Evolutionary conservation across 306 rosid species (phyloP).

Genomic region (Crotalaria pallida): DNA sequence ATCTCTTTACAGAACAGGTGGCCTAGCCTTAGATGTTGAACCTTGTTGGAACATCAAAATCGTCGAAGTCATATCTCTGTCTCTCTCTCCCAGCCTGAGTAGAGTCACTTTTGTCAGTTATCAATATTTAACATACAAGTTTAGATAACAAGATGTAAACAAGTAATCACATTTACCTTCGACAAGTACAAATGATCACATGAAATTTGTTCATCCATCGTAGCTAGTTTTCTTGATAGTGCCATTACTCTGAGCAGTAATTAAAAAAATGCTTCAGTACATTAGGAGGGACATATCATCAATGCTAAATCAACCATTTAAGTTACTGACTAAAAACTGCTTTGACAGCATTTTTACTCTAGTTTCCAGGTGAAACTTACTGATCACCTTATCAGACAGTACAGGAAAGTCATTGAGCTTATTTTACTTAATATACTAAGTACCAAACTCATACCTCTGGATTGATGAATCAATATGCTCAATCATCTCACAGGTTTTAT

Average conservation of each 20-base stretch:
- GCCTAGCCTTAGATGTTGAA: slow-evolving; percentile 41
- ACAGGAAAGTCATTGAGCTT: not conserved
- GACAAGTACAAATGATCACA: slow-evolving; percentile 60
- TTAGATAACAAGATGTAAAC: not conserved
- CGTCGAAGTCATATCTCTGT: slow-evolving; percentile 67
- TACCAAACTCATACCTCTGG: slow-evolving; percentile 42
- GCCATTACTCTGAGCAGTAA: slow-evolving; percentile 54
- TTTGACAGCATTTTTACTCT: not conserved
- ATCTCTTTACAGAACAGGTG: not conserved
- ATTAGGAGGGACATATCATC: not conserved
- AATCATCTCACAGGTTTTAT: slow-evolving; percentile 68
- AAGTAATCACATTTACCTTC: slow-evolving; percentile 38
- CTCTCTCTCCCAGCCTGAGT: slow-evolving; percentile 72
- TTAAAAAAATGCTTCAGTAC: not conserved
- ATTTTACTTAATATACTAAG: not conserved
- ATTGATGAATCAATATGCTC: slow-evolving; percentile 66
- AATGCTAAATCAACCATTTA: not conserved
- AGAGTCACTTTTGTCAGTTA: not conserved
- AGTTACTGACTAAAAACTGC: not conserved
- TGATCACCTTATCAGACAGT: not conserved
- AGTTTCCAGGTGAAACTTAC: not conserved
- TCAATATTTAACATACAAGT: not conserved
- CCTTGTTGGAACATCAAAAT: slow-evolving; percentile 68
- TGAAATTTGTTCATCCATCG: slow-evolving; percentile 58
- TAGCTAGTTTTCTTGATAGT: slow-evolving; percentile 57